Base-by-base conservation (phyloP, 352 stramenopile species). In the Pythium folliculosum region DNA sequence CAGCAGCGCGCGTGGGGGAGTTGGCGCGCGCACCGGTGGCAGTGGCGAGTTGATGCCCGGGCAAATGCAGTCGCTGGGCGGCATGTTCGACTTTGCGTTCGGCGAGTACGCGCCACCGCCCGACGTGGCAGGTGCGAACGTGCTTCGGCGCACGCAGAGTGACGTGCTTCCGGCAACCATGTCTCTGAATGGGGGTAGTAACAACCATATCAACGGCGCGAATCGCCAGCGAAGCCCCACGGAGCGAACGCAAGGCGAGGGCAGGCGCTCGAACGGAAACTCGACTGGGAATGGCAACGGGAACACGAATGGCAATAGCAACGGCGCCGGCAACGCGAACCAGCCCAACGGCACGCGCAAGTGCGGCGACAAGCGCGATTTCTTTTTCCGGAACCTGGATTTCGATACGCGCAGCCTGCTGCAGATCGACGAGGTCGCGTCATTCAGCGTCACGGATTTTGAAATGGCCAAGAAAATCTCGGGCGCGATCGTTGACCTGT, bases 321-420 rank as follows among this genome's bases (percentile, higher is more conserved):
- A 19, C 35, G 19, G 40, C 38, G 19, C 13, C 49, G 27, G 55
- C 23, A 62, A 51, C 43, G 19, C 22, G 21, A 50, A 40, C 14
- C 38, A 44, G 38, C 38, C 8, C 2, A 44, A 44, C 17, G 38
- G 38, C 38, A 69, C 44, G 16, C 58, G 62, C n/a, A 91, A 91
- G 55, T 91, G 84, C 64, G 83, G 82, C 12, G 86, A 94, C 71
- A 94, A 94, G 68, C 82, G 86, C 38, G 84, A 92, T 57, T 94
- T 92, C 63, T 90, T 94, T 64, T 94, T 94, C 56, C 78, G 86
- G 2, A 89, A 91, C 37, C 66, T 94, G 48, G 69, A 88, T 8
- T 89, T 80, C 16, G 82, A 88, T n/a, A 73, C 82, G 10, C 82
- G 86, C 17, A 88, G 66, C 43, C 71, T 80, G 35, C 60, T 94